Evolutionary conservation across 768 basidiomycete genomes (phyloP), one percentile per base, ranked within the genome.

Genomic region (Lactarius pseudohatsudake): DNA sequence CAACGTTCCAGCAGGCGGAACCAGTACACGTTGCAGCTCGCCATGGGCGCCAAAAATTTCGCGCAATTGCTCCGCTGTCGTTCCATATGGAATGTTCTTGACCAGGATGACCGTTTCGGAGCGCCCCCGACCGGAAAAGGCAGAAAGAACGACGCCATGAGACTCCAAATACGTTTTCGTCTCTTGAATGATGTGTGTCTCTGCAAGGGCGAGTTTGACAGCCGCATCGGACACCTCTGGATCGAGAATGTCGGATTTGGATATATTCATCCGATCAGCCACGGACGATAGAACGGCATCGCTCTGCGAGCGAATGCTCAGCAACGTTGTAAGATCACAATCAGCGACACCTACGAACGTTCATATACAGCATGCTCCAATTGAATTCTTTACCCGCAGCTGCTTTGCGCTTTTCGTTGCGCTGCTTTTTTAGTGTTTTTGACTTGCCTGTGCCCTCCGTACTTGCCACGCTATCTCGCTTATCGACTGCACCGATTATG

Each of bases 321-420:
- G 72, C 47, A 65, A 69, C 55, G 26, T 50, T 43, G 59, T 59
- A 41, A 73, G 62, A 73, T 68, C 53, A 61, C 59, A 63, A 71
- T 59, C 56, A 64, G 61, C 20, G 47, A 56, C 28, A 54, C 57
- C 67, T 70, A 88, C 93, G 77, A 80, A 97, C 96, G 81, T 98
- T 98, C 93, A 98, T 95, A 74, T 95, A 98, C 64, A 98, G 75
- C 83, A 94, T 90, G 61, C 89, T 87, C 94, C 94, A 96, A 75
- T 93, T 94, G 74, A 95, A 94, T 64, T 90, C 90, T 68, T 88
- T 87, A 38, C 89, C 88, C 18, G 90, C 88, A 40, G 74, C 78
- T 13, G 84, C 80, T 75, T 89, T 94, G 64, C 86, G 81, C 73
- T 89, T 87, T 40, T 82, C 81, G 26, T 81, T 77, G 36, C 76